Evolutionary conservation across 176 grass and related monocot species (phyloP).

Genomic region (Saccharum officinarum): DNA sequence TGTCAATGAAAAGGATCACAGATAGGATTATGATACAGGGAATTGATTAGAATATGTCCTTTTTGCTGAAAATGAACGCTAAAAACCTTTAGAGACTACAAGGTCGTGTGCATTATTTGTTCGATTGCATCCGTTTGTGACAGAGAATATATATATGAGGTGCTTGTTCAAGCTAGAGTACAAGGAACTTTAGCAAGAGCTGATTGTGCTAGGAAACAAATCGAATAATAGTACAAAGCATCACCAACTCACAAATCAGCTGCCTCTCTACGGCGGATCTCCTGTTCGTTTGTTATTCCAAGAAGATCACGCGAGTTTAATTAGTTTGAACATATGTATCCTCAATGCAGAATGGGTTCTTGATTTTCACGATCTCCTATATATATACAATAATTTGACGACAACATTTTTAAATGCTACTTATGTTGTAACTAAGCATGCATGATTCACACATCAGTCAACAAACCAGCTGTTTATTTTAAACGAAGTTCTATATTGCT

Average conservation of each 20-base stretch:
- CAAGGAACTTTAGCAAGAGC: not conserved
- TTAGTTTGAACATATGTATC: too few species aligned
- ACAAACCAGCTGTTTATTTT: not conserved
- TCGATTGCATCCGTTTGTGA: not conserved
- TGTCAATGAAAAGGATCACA: not conserved
- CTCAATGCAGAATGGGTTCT: not conserved
- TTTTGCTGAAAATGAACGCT: constrained; percentile 1
- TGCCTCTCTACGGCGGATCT: not conserved
- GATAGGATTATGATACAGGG: not conserved
- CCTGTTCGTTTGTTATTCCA: not conserved
- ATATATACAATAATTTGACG: not conserved
- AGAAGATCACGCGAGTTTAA: not conserved
- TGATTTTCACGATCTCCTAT: not conserved
- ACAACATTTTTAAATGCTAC: too few species aligned
- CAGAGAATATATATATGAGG: not conserved
- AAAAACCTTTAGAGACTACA: constrained; percentile 12
- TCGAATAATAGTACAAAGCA: not conserved
- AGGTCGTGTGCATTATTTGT: not conserved
- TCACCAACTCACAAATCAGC: not conserved
- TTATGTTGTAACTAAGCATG: not conserved
- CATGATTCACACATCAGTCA: not conserved
- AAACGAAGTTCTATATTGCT: not conserved
- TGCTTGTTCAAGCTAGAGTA: not conserved
- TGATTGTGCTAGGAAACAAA: not conserved
- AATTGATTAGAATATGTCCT: not conserved